phyloP scores from a whole-genome alignment of 2,329 filamentous ascomycete genomes.

The Xylariaceae sp. region DNA sequence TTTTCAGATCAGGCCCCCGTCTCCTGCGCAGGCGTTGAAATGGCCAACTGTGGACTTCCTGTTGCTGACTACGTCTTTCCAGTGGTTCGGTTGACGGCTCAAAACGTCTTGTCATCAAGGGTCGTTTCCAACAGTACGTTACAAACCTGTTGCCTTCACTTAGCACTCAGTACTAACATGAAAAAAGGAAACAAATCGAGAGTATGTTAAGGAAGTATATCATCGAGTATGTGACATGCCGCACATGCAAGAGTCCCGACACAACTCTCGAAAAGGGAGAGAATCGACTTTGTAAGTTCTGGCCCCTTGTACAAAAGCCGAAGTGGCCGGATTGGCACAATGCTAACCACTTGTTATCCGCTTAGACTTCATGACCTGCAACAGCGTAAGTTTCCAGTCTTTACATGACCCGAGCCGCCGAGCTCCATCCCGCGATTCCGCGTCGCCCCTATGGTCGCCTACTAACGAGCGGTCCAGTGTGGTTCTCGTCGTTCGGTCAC shows the following conservation, averaged over 20 bases:
- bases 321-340: too few species aligned
- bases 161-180: slow-evolving; percentile 38
- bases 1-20: background rate
- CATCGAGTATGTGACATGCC: slow-evolving; percentile 98
- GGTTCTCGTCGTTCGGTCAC: slow-evolving; percentile 81
- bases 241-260: slow-evolving; percentile 91
- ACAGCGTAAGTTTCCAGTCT: slow-evolving; percentile 45
- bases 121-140: slow-evolving; percentile 87
- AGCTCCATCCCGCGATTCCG: background rate
- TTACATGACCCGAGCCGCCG: too few species aligned
- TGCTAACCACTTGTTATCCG: too few species aligned
- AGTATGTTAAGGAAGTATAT: slow-evolving; percentile 19
- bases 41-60: background rate
- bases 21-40: background rate
- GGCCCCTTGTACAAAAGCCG: background rate
- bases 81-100: slow-evolving; percentile 84
- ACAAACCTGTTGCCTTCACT: slow-evolving; percentile 61
- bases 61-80: slow-evolving; percentile 5
- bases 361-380: slow-evolving; percentile 90
- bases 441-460: background rate
- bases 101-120: slow-evolving; percentile 94
- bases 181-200: slow-evolving; percentile 16
- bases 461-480: slow-evolving; percentile 36
- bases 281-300: slow-evolving; percentile 68
- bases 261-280: slow-evolving; percentile 98